phyloP scores from a whole-genome alignment of 1,284 basidiomycete genomes.

The Cryptococcus sp. region DNA sequence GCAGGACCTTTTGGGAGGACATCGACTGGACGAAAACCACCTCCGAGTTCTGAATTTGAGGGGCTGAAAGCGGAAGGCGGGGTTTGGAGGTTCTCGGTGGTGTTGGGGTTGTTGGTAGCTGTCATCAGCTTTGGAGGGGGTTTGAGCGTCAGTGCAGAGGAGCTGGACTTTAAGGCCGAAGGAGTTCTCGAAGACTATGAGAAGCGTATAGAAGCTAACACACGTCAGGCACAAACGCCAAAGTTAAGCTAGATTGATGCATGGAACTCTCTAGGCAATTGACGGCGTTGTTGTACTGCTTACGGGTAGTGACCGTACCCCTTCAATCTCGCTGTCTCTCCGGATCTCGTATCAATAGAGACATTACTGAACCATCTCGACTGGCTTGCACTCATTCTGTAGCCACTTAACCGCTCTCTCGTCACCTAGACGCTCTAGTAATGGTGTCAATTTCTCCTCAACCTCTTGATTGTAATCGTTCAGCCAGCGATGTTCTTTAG shows the following conservation, averaged over 20 bases:
- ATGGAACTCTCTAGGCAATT: neutral
- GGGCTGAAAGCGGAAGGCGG: conserved; percentile 21
- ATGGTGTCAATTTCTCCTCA: conserved; percentile 67
- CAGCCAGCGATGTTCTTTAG: conserved; percentile 72
- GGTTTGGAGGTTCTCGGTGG: conserved; percentile 27
- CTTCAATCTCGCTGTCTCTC: too few species aligned
- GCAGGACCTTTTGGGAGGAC: conserved; percentile 5
- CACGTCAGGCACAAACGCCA: neutral
- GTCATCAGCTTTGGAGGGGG: conserved; percentile 33
- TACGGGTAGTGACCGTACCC: too few species aligned
- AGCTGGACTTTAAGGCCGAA: neutral
- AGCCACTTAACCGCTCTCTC: conserved; percentile 72
- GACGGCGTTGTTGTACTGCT: too few species aligned
- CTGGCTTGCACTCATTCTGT: conserved; percentile 54
- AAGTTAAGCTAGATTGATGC: neutral
- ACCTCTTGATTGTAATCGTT: conserved; percentile 80
- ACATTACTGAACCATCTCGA: conserved; percentile 3
- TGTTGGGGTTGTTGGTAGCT: conserved; percentile 23
- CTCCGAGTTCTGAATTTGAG: conserved; percentile 15
- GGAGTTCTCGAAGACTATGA: neutral
- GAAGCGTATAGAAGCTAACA: neutral
- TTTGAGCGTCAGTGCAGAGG: conserved; percentile 28
- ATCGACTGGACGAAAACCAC: conserved; percentile 2
- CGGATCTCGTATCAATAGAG: too few species aligned
- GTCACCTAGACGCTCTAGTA: conserved; percentile 60